phyloP scores from a whole-genome alignment of 2,329 filamentous ascomycete species.

The Fusarium secorum region DNA sequence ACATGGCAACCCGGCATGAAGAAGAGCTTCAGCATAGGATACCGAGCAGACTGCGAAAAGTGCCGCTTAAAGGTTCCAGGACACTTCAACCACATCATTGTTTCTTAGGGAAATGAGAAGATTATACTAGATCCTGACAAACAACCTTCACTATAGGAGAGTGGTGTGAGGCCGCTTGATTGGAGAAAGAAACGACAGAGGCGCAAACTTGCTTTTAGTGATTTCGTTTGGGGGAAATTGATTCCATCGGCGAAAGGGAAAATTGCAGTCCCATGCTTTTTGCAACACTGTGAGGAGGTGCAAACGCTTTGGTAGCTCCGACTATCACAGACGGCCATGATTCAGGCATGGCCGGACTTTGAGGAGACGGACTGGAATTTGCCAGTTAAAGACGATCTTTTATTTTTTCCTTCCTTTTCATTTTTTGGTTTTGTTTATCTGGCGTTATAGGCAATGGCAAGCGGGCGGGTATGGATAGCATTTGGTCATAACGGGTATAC shows the following conservation, averaged over 20 bases:
- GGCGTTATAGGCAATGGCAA: constrained; percentile 23
- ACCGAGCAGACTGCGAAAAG: constrained; percentile 79
- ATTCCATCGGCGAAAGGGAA: neutral
- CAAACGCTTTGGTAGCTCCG: neutral
- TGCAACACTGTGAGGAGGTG: neutral
- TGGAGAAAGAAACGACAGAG: constrained; percentile 26
- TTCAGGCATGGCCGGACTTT: neutral
- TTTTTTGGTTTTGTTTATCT: constrained; percentile 13
- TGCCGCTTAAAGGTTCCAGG: constrained; percentile 77
- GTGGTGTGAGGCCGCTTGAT: constrained; percentile 38
- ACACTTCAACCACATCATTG: constrained; percentile 82
- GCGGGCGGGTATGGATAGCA: constrained; percentile 32
- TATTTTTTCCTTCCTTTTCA: neutral
- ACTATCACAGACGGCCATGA: neutral
- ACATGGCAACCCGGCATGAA: constrained; percentile 70
- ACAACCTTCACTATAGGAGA: constrained; percentile 38
- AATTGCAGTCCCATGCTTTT: neutral
- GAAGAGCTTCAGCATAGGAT: constrained; percentile 79
- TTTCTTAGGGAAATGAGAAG: constrained; percentile 57
- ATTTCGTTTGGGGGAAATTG: no score
- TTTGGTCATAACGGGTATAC: constrained; percentile 10
- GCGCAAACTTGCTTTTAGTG: neutral
- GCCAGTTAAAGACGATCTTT: constrained; percentile 11
- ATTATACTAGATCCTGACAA: constrained; percentile 40
- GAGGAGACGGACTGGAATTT: neutral